Evolutionary conservation across 192 early-diverging fungal genomes (phyloP).

Genomic region (Spizellomyces sp.): DNA sequence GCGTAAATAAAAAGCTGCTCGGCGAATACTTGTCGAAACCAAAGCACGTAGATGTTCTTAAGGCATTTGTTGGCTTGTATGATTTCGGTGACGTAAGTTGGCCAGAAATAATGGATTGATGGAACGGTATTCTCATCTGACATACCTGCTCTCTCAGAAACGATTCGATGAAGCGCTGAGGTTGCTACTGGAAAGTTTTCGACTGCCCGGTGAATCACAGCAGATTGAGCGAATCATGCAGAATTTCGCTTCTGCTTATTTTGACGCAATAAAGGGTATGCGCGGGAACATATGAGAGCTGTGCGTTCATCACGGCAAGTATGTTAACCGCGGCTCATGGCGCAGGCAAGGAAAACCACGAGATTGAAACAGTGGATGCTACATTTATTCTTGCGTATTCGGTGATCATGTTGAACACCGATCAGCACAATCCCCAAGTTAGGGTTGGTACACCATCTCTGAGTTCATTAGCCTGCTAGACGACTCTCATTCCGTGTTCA

Average conservation of each 20-base stretch:
- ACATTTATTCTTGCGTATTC: constrained; percentile 90
- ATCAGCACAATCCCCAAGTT: constrained; percentile 95
- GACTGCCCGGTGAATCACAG: constrained; percentile 96
- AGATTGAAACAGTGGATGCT: constrained; percentile 80
- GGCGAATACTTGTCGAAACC: constrained; percentile 91
- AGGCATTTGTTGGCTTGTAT: constrained; percentile 81
- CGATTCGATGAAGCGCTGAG: constrained; percentile 93
- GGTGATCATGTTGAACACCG: constrained; percentile 97
- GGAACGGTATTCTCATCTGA: constrained; percentile 8
- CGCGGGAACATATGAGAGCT: neutral
- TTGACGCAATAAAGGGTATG: constrained; percentile 53
- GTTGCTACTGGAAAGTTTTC: constrained; percentile 89
- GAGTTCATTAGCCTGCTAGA: neutral
- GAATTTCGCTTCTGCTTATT: constrained; percentile 84
- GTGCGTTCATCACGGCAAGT: neutral
- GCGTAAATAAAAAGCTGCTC: constrained; percentile 81
- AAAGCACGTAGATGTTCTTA: constrained; percentile 80
- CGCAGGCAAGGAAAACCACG: constrained; percentile 42
- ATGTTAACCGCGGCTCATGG: neutral
- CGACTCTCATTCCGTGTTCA: constrained; percentile 31
- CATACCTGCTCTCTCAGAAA: constrained; percentile 57
- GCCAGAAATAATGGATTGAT: too few species aligned
- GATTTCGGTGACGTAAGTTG: constrained; percentile 79
- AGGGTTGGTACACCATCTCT: constrained; percentile 41
- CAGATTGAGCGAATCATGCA: constrained; percentile 96